These are phyloP conservation scores for Tetrahymena elliotti DNA, from an alignment of 73 alveolate genomes.

Conservation along the genomic window DNA sequence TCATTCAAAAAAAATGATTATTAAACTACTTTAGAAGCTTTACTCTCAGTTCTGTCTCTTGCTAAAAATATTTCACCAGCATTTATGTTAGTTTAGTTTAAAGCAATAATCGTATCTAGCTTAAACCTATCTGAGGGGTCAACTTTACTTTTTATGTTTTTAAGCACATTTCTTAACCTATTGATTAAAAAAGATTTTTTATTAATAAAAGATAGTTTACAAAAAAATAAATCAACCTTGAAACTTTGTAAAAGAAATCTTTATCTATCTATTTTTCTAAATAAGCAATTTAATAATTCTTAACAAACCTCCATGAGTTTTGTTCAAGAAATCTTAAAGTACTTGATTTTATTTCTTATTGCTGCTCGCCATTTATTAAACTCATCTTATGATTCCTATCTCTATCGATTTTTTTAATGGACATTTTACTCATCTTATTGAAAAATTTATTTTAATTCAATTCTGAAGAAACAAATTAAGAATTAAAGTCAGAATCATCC, in stretches of 20 bases:
- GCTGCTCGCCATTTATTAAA: neutral
- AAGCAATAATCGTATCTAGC: neutral
- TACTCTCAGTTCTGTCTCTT: neutral
- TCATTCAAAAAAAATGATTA: neutral
- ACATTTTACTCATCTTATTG: neutral
- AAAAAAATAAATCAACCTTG: neutral
- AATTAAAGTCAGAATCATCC: neutral
- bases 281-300: neutral
- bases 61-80: neutral
- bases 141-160: neutral
- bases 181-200: neutral
- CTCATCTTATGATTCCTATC: neutral
- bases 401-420: neutral
- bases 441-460: neutral
- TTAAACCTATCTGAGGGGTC: neutral
- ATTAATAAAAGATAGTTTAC: neutral
- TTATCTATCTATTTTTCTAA: neutral
- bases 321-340: neutral
- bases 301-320: neutral
- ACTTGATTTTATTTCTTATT: neutral
- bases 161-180: neutral
- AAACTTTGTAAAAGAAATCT: neutral
- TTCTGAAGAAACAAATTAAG: neutral
- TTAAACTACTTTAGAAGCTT: neutral
- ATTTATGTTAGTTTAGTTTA: neutral